phyloP scores from a whole-genome alignment of 805 yeast species.

The Tetrapisispora phaffii region DNA sequence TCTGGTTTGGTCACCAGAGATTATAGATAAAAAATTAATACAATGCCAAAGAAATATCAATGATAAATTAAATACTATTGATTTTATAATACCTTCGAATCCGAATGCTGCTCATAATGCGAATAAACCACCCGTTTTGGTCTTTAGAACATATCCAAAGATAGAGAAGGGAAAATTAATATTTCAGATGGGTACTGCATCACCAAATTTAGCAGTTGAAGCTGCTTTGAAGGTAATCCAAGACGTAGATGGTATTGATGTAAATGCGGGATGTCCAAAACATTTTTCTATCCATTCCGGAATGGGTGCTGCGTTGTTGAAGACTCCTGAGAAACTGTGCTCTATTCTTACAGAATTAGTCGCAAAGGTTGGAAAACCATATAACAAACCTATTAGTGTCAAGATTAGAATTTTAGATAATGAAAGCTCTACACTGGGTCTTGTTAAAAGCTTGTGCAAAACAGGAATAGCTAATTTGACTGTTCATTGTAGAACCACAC shows the following conservation, averaged over 20 bases:
- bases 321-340: slow-evolving; percentile 71
- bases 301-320: slow-evolving; percentile 91
- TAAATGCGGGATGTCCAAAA: slow-evolving; percentile 96
- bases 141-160: slow-evolving; percentile 62
- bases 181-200: slow-evolving; percentile 85
- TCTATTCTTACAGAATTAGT: slow-evolving; percentile 62
- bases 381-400: slow-evolving; percentile 74
- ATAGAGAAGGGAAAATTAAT: slow-evolving; percentile 59
- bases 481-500: slow-evolving; percentile 81
- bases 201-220: slow-evolving; percentile 73
- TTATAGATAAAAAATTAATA: slow-evolving; percentile 74
- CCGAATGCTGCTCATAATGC: slow-evolving; percentile 16
- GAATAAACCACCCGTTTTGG: slow-evolving; percentile 41
- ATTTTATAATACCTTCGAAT: slow-evolving; percentile 36
- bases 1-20: slow-evolving; percentile 92
- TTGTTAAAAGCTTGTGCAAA: slow-evolving; percentile 47
- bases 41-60: slow-evolving; percentile 60
- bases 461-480: slow-evolving; percentile 87
- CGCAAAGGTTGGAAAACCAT: slow-evolving; percentile 67
- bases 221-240: slow-evolving; percentile 74
- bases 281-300: slow-evolving; percentile 91
- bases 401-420: slow-evolving; percentile 74
- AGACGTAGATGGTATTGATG: slow-evolving; percentile 88
- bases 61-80: slow-evolving; percentile 46
- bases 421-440: slow-evolving; percentile 46